Conservation (phyloP, 805 yeast species). For the Ogataea corticis region DNA sequence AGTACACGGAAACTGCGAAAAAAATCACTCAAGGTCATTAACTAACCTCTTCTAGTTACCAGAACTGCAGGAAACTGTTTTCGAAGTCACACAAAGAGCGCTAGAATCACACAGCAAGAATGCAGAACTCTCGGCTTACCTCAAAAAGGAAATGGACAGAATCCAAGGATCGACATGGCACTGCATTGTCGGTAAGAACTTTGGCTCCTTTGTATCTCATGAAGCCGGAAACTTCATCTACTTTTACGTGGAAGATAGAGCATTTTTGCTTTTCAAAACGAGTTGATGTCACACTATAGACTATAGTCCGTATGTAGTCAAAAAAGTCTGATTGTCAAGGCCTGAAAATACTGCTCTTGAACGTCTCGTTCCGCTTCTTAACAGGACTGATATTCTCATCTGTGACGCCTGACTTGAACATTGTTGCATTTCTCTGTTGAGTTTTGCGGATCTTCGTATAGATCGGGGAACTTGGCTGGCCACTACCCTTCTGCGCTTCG, state of each 20-base stretch:
- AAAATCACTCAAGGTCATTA: not conserved
- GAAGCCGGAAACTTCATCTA: constrained; percentile 70
- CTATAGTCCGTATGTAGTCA: not conserved
- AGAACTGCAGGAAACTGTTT: constrained; percentile 51
- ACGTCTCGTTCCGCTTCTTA: constrained; percentile 21
- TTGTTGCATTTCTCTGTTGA: constrained; percentile 8
- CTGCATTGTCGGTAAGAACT: constrained; percentile 75
- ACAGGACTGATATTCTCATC: constrained; percentile 24
- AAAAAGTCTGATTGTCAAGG: not conserved
- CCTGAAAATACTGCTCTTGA: constrained; percentile 23
- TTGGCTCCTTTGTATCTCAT: constrained; percentile 79
- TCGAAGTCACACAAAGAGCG: constrained; percentile 48
- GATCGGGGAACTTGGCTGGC: constrained; percentile 19
- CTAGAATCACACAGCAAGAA: constrained; percentile 45
- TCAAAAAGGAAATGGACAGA: constrained; percentile 66
- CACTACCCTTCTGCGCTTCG: constrained; percentile 4
- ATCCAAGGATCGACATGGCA: constrained; percentile 76
- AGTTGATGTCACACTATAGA: constrained; percentile 38
- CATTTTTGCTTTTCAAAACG: constrained; percentile 70
- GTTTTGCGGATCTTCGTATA: constrained; percentile 20
- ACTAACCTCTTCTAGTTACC: constrained; percentile 36
- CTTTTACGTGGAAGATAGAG: constrained; percentile 67
- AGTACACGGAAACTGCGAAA: constrained; percentile 8
- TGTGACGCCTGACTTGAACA: constrained; percentile 3
- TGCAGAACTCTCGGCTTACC: constrained; percentile 62